Base-by-base conservation (phyloP, 2,329 filamentous ascomycete species). In the Phialophora verrucosa region DNA sequence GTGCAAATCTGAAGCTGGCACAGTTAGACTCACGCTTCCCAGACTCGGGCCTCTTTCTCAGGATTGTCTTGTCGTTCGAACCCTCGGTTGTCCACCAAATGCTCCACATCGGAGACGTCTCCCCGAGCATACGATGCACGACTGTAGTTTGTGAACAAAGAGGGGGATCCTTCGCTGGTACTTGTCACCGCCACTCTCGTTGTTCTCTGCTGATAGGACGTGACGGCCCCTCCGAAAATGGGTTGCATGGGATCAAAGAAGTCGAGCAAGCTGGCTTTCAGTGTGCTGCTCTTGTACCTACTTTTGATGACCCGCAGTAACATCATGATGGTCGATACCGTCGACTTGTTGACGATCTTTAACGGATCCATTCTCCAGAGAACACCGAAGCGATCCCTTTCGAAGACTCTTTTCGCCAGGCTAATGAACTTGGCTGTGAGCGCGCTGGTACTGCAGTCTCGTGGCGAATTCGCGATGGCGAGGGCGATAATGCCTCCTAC, bases 31-130 rank as follows among this genome's bases (percentile, higher is more conserved):
- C 10, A 58, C 55, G 55, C 55, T 58, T 58, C 55, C 55, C 55
- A 58, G 1, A 58, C 55, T n/a, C 55, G 35, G 12, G 55, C 55
- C 47, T 58, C 55, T 23, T n/a, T 47, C 4, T 47, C 55, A 17
- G 55, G 55, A 25, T 58, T 58, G 35, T 58, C 55, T 42, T 58
- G 55, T 17, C 55, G 55, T 25, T 58, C 55, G 4, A 58, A 58
- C 4, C 55, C 55, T n/a, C 42, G 35, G 32, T 58, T 58, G 23
- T 47, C 55, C 20, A 58, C 38, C 32, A 58, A 29, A 25, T 58
- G 20, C 12, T 58, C 55, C 10, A 17, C 23, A 20, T 58, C 55
- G 2, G 55, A 58, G 7, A 47, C 12, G 35, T 58, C 55, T 44
- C 14, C 55, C 7, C 55, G 55, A 58, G 32, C 55, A 20, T 58